A percentile compares a stretch with the other conserved stretches of the same genome.
These are phyloP conservation scores for Escovopsis sp. DNA, from an alignment of 2,329 filamentous ascomycete genomes.

Conservation along the genomic window DNA sequence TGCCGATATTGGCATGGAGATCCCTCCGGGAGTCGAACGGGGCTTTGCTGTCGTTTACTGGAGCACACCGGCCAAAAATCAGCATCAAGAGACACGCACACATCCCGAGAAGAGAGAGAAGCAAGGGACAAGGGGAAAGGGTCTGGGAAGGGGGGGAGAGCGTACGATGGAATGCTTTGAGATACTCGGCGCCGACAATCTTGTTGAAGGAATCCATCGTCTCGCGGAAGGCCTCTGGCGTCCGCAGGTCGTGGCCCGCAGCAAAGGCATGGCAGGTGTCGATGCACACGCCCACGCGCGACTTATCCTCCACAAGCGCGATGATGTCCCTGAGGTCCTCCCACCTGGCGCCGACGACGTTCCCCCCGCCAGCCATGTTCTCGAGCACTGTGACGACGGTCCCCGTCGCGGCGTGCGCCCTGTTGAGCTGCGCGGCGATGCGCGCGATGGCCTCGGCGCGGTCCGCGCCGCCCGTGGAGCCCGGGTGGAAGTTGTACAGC, in stretches of 20 bases:
- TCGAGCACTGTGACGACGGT: slow-evolving; percentile 75
- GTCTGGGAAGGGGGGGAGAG: neutral
- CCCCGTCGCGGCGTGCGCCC: slow-evolving; percentile 60
- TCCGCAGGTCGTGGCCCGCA: slow-evolving; percentile 78
- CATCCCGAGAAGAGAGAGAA: too few species aligned
- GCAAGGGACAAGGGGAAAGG: slow-evolving; percentile 1
- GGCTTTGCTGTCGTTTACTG: slow-evolving; percentile 87
- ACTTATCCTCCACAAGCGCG: slow-evolving; percentile 61
- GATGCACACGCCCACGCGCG: slow-evolving; percentile 80
- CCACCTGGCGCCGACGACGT: slow-evolving; percentile 73
- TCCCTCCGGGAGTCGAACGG: slow-evolving; percentile 71
- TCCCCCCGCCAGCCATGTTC: slow-evolving; percentile 88
- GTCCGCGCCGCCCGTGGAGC: slow-evolving; percentile 56
- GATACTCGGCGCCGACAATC: slow-evolving; percentile 62
- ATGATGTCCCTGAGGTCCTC: slow-evolving; percentile 82
- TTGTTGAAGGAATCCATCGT: slow-evolving; percentile 67
- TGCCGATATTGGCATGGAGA: slow-evolving; percentile 91
- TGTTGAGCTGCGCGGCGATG: slow-evolving; percentile 71
- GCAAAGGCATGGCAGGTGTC: slow-evolving; percentile 97
- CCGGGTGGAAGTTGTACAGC: slow-evolving; percentile 98
- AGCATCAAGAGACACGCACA: too few species aligned
- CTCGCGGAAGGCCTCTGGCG: slow-evolving; percentile 54
- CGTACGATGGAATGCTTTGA: slow-evolving; percentile 61
- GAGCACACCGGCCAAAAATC: too few species aligned
- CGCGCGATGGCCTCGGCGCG: slow-evolving; percentile 58